Conservation (phyloP, 495 filamentous ascomycete species). For the Choiromyces venosus region DNA sequence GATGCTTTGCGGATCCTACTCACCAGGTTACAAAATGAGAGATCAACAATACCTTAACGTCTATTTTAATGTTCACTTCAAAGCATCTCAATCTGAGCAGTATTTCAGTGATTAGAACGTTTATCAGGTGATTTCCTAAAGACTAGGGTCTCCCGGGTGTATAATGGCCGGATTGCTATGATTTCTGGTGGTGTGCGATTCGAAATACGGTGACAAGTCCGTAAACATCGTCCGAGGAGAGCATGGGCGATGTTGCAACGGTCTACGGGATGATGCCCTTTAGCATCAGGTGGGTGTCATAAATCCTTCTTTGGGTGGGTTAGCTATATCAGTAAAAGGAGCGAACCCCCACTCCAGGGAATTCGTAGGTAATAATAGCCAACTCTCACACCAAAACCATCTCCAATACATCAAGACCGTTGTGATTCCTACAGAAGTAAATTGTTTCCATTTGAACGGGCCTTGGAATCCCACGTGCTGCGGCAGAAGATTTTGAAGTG, state of each 20-base stretch:
- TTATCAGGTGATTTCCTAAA: neutral
- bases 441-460: neutral
- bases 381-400: neutral
- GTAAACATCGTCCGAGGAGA: neutral
- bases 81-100: neutral
- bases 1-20: neutral
- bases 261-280: neutral
- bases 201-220: neutral
- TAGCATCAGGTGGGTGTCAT: neutral
- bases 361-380: neutral
- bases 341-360: neutral
- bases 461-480: neutral
- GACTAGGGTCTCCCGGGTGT: neutral
- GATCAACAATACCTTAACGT: neutral
- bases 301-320: neutral
- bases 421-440: neutral
- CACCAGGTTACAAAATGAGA: neutral
- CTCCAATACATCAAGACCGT: neutral
- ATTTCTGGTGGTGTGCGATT: neutral
- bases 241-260: neutral
- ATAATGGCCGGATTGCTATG: neutral
- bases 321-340: neutral
- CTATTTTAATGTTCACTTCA: neutral
- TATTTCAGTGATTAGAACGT: neutral
- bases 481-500: neutral